Base-by-base conservation (phyloP, 78 protist genomes). In the Isochrysis galbana region DNA sequence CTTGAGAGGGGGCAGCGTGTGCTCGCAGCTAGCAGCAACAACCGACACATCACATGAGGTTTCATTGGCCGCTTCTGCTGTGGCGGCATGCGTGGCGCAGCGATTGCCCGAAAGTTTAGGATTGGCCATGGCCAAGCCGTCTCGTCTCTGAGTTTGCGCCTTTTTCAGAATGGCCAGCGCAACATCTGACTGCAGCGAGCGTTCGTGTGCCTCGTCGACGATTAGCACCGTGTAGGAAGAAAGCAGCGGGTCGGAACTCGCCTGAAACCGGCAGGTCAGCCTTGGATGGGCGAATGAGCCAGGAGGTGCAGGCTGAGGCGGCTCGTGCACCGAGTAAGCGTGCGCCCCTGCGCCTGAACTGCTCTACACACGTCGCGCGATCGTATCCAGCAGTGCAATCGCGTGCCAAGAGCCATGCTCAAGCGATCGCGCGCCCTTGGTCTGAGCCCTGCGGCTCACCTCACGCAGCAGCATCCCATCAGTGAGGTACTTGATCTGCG, bases 161-260 rank as follows among this genome's bases (percentile, higher is more conserved):
- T 22, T 21, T 55, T 97, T 97, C 25, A 96, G 25, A 25, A 98
- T n/a, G 10, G 96, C 98, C 67, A 96, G 93, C 5, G 97, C 77
- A 29, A 98, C 70, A 90, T 98, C 99, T 11, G 98, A 94, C 36
- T 95, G 95, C 67, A 97, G 55, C 22, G 98, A 95, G 19, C 98
- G 95, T 87, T 97, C 98, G 91, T 97, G 98, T 1, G 98, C 98
- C 42, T 97, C 98, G 91, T 97, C 98, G 36, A 97, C 72, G 34
- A 97, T 94, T 23, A 97, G 48, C 19, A 88, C 38, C 19, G 92
- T 0, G 88, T 91, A 93, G 26, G 5, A 21, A 1, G 2, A 0
- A 29, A 95, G 94, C n/a, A 45, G 61, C 36, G 95, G 94, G 78
- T 95, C 97, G 29, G 72, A 38, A 87, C 96, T 84, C 78, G 90